A percentile compares a stretch with the other conserved stretches of the same genome.
phyloP scores from a whole-genome alignment of 768 basidiomycete genomes.

The Termitomyces sp. region DNA sequence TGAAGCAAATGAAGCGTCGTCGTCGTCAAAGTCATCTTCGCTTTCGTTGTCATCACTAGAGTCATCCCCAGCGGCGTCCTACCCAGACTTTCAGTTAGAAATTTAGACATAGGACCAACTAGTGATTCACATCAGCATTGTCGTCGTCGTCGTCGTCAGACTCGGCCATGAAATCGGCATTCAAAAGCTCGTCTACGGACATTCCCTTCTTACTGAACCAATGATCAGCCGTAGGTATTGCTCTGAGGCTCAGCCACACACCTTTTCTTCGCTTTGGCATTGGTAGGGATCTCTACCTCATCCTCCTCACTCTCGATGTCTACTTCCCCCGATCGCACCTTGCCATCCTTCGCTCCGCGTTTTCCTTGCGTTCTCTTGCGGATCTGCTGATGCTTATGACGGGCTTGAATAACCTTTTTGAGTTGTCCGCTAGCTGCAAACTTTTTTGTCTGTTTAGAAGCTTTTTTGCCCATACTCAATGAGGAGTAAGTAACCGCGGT shows the following conservation, averaged over 20 bases:
- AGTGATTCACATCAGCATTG: constrained; percentile 19
- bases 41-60: constrained; percentile 33
- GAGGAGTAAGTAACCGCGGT: neutral
- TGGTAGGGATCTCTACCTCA: constrained; percentile 22
- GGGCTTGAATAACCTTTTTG: constrained; percentile 78
- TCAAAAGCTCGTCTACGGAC: constrained; percentile 77
- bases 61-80: constrained; percentile 23
- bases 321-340: constrained; percentile 25
- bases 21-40: constrained; percentile 46
- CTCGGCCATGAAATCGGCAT: constrained; percentile 67
- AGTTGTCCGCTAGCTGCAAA: constrained; percentile 87
- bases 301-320: constrained; percentile 31
- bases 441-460: constrained; percentile 80
- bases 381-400: constrained; percentile 78
- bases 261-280: constrained; percentile 14
- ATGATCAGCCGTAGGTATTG: neutral
- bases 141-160: constrained; percentile 46
- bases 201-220: constrained; percentile 42
- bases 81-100: constrained; percentile 1
- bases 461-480: constrained; percentile 56
- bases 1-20: constrained; percentile 68
- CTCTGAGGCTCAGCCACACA: neutral
- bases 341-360: constrained; percentile 39
- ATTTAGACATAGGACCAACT: neutral
- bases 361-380: constrained; percentile 68